Evolutionary conservation across 352 stramenopile genomes (phyloP), one percentile per base, ranked within the genome.

Genomic region (Phytopythium kandeliae): DNA sequence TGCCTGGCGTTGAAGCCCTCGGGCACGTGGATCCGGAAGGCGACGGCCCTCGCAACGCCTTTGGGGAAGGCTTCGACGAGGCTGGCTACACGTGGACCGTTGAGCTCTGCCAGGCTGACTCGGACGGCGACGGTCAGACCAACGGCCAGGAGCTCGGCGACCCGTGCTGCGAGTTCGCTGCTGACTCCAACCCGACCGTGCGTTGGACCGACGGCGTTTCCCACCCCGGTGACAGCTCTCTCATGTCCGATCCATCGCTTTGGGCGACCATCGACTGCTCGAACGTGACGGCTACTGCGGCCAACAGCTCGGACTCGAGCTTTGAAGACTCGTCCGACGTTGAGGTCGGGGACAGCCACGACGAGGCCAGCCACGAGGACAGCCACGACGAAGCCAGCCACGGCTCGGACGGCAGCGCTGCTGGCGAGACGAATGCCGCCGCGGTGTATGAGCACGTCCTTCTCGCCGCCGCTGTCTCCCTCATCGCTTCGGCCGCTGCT

Each of bases 91-190:
- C 52, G 2, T 92, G 84, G 84, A 78, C 53, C 16, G 36, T 43
- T 3, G 35, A 55, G 21, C 55, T 95, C 22, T 95, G 85, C 47
- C 35, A 78, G 40, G 57, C 64, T 26, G 85, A 95, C 58, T 69
- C 77, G 26, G 85, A 95, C 52, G 75, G 73, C 51, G 85, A 95
- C 48, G 85, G 85, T n/a, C 82, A 82, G 58, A 90, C 75, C 15
- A 95, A 95, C 57, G 85, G 85, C 34, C 67, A 89, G 57, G 85
- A 95, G 46, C 73, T 95, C 4, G 82, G 85, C 28, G 85, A 95
- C 45, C 80, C 83, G 15, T 91, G 85, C 67, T 95, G 85, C 48
- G 35, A 58, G 33, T 83, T 65, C 63, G 60, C 11, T 40, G 22
- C 24, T 16, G 50, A 41, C 41, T 21, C 44, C 4, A 51, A 63